Conservation (phyloP, 441 rosid species). For the Corymbia citriodora region DNA sequence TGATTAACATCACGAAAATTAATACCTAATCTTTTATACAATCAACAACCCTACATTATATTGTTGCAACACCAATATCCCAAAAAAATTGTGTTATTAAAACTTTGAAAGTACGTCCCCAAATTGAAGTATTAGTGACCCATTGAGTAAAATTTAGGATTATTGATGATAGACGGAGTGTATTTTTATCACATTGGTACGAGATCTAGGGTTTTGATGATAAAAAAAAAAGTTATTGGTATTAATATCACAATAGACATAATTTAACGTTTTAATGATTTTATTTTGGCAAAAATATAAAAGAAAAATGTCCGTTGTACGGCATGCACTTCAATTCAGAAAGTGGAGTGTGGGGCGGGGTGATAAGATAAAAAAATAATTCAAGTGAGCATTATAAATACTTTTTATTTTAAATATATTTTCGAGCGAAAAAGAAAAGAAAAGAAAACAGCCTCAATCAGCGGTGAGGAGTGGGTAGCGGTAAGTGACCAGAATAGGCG, state of each 20-base stretch:
- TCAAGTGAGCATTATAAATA: background rate
- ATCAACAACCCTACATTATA: too few relatives aligned
- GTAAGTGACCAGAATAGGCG: background rate
- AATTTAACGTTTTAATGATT: background rate
- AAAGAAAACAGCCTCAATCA: background rate
- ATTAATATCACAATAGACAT: background rate
- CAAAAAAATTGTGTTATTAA: background rate
- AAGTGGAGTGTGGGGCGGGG: background rate
- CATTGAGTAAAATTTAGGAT: accelerated
- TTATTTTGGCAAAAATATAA: background rate
- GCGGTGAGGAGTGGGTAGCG: background rate
- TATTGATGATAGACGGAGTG: accelerated
- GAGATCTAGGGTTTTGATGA: accelerated
- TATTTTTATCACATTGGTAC: accelerated
- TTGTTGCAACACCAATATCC: background rate
- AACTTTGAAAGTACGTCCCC: too few relatives aligned
- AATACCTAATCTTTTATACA: background rate
- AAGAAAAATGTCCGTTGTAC: background rate
- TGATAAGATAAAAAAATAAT: background rate
- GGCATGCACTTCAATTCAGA: background rate
- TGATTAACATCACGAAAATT: background rate
- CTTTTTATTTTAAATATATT: background rate
- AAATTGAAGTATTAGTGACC: too few relatives aligned
- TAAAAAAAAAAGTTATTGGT: background rate
- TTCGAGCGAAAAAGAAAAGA: background rate